A percentile compares a stretch with the other conserved stretches of the same genome.
Conservation (phyloP, 2,329 filamentous ascomycete species). For the Chrysosporium keratinophilum region DNA sequence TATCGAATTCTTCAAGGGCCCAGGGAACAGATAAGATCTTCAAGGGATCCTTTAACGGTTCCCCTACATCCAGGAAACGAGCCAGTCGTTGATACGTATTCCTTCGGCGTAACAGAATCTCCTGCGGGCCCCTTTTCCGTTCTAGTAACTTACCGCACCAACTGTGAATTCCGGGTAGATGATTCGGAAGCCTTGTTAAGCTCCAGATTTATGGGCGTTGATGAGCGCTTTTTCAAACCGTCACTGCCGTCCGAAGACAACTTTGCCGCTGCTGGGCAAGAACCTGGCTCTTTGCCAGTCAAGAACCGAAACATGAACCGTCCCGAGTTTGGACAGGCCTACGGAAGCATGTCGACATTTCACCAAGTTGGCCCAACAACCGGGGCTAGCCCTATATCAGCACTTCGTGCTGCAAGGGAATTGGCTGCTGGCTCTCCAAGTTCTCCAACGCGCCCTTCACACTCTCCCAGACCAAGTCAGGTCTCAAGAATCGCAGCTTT, state of each 20-base stretch:
- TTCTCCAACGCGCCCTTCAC: slow-evolving; percentile 42
- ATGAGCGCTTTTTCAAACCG: slow-evolving; percentile 77
- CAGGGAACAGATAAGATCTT: slow-evolving; percentile 40
- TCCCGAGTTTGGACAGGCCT: slow-evolving; percentile 63
- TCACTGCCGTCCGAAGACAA: slow-evolving; percentile 50
- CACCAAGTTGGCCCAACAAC: slow-evolving; percentile 62
- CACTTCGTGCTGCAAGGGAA: slow-evolving; percentile 59
- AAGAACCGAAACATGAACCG: slow-evolving; percentile 41
- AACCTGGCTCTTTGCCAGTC: slow-evolving; percentile 67
- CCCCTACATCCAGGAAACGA: slow-evolving; percentile 56
- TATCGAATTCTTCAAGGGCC: slow-evolving; percentile 64
- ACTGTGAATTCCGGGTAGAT: slow-evolving; percentile 83
- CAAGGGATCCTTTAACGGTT: slow-evolving; percentile 58
- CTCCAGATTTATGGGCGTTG: slow-evolving; percentile 84
- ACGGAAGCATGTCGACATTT: slow-evolving; percentile 83
- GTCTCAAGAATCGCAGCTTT: slow-evolving; percentile 42
- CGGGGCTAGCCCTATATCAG: slow-evolving; percentile 79
- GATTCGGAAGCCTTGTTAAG: slow-evolving; percentile 84
- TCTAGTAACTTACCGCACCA: slow-evolving; percentile 71
- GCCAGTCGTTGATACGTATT: slow-evolving; percentile 62
- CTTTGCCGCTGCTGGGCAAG: slow-evolving; percentile 28
- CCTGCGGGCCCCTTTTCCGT: slow-evolving; percentile 76
- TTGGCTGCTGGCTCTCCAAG: slow-evolving; percentile 37
- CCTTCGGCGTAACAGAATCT: slow-evolving; percentile 74
- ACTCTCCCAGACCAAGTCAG: slow-evolving; percentile 35